phyloP scores from a whole-genome alignment of 148 eudicot species.

The Amaranthus palmeri region DNA sequence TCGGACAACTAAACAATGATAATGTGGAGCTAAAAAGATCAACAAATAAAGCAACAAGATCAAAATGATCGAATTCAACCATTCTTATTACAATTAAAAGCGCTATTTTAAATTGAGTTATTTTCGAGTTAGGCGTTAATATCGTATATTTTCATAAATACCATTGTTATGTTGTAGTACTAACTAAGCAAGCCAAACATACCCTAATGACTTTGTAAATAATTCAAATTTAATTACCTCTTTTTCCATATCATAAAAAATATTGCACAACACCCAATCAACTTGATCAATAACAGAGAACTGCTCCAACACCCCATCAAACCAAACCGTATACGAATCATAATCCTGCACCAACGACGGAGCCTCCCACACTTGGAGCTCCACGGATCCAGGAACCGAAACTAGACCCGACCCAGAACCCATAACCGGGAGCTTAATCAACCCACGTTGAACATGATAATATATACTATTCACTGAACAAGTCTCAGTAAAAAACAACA shows the following conservation, averaged over 20 bases:
- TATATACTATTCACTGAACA: slow-evolving; percentile 49
- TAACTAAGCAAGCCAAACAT: background rate
- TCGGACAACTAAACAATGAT: too few species aligned
- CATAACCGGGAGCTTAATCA: slow-evolving; percentile 27
- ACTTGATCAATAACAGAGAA: slow-evolving; percentile 38
- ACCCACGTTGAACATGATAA: slow-evolving; percentile 43
- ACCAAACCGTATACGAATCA: slow-evolving; percentile 32
- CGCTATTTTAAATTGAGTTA: too few species aligned
- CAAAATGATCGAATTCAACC: too few species aligned
- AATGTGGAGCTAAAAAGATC: too few species aligned
- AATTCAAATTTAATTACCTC: slow-evolving; percentile 26
- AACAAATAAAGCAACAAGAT: too few species aligned
- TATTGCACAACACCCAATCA: slow-evolving; percentile 37
- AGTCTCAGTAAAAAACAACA: slow-evolving; percentile 44
- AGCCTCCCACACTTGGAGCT: slow-evolving; percentile 30
- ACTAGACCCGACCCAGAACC: slow-evolving; percentile 18
- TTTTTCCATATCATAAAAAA: slow-evolving; percentile 39
- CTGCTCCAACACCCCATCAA: slow-evolving; percentile 29
- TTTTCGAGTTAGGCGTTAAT: too few species aligned
- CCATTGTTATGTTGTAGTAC: too few species aligned
- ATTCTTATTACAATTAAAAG: too few species aligned
- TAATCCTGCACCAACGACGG: slow-evolving; percentile 34
- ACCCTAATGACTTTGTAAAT: background rate
- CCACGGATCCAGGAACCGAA: slow-evolving; percentile 37
- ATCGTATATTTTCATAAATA: too few species aligned